phyloP scores from a whole-genome alignment of 352 stramenopile species.

The Globisporangium lucens region DNA sequence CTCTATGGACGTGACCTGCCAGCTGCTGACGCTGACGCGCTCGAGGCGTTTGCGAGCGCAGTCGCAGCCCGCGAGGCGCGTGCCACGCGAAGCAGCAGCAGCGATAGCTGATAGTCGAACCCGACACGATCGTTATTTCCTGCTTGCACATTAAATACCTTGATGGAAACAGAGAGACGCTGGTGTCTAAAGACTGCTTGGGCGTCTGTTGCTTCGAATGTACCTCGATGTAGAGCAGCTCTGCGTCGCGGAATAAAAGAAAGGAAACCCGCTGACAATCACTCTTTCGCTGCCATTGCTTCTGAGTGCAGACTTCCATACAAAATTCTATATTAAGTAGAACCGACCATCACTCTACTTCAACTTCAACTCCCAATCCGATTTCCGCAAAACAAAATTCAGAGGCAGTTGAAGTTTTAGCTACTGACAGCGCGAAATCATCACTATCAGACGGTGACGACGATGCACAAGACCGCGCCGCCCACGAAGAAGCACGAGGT shows the following conservation, averaged over 20 bases:
- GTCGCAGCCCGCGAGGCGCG: slow-evolving; percentile 38
- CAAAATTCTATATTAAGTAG: background rate
- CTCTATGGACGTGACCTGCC: slow-evolving; percentile 60
- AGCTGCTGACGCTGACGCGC: slow-evolving; percentile 38
- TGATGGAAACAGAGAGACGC: background rate
- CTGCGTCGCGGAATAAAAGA: too few species aligned
- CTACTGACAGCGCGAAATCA: background rate
- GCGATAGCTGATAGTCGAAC: background rate
- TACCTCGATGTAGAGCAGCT: too few species aligned
- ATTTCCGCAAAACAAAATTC: too few species aligned
- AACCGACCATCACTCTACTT: background rate
- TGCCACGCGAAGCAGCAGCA: slow-evolving; percentile 22
- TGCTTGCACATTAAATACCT: background rate
- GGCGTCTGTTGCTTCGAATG: background rate
- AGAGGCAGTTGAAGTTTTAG: too few species aligned
- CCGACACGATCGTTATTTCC: background rate
- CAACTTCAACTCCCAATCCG: background rate
- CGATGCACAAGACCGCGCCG: background rate
- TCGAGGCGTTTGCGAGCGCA: slow-evolving; percentile 40
- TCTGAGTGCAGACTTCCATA: background rate
- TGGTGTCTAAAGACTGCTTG: background rate
- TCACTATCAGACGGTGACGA: background rate
- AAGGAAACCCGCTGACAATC: too few species aligned
- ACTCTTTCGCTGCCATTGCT: background rate
- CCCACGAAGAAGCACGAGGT: background rate